Percentiles rank a stretch among this genome's conserved stretches.
Evolutionary conservation across 2,329 filamentous ascomycete genomes (phyloP).

Genomic region (Xylaria sp.): DNA sequence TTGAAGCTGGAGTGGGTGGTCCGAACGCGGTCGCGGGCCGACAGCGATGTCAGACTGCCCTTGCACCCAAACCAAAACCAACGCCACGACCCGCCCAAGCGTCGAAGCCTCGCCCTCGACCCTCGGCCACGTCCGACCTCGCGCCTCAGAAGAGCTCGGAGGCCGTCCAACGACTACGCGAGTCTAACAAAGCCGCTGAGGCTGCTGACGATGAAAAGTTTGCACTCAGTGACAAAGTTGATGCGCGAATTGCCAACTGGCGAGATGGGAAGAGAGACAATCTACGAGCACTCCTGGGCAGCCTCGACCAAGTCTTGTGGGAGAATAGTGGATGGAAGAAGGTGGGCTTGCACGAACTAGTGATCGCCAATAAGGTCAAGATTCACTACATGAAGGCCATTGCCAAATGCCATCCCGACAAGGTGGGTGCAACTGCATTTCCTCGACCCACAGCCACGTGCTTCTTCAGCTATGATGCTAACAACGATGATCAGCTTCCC

Average conservation of each 20-base stretch:
- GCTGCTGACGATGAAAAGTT: conserved; percentile 93
- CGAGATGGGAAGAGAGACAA: conserved; percentile 93
- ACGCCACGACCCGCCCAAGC: conserved; percentile 59
- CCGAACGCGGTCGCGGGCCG: conserved; percentile 84
- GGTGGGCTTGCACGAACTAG: conserved; percentile 90
- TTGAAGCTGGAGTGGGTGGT: conserved; percentile 88
- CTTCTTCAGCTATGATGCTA: conserved; percentile 19
- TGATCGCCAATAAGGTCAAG: conserved; percentile 95
- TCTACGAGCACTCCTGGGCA: conserved; percentile 85
- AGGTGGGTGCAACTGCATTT: conserved; percentile 70
- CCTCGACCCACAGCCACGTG: conserved; percentile 23
- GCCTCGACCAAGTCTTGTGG: conserved; percentile 91
- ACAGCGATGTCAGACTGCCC: conserved; percentile 87
- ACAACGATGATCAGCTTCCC: conserved; percentile 61
- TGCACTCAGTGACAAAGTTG: conserved; percentile 84
- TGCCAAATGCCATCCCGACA: conserved; percentile 97
- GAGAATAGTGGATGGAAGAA: conserved; percentile 95
- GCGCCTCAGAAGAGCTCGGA: conserved; percentile 69
- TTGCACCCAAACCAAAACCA: conserved; percentile 73
- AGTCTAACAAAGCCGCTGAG: conserved; percentile 86
- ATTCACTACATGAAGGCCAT: conserved; percentile 99
- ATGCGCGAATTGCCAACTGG: conserved; percentile 82
- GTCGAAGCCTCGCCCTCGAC: conserved; percentile 58
- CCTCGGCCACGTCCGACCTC: conserved; percentile 53
- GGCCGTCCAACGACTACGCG: conserved; percentile 83